A percentile compares a stretch with the other conserved stretches of the same genome.
phyloP scores from a whole-genome alignment of 2,329 filamentous ascomycete species.

The Cladosporium sp. region DNA sequence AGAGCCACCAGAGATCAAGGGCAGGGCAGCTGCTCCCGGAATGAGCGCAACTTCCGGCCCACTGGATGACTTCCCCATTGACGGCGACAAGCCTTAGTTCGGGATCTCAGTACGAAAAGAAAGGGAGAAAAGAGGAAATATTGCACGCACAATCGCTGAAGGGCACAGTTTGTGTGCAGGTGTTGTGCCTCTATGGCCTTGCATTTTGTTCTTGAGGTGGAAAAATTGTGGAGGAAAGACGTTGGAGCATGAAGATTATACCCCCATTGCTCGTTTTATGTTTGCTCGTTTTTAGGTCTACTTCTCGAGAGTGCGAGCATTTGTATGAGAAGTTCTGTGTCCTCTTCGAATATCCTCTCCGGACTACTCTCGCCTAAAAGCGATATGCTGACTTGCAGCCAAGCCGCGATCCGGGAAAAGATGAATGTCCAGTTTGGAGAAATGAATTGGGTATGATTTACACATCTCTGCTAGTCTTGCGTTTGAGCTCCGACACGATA shows the following conservation, averaged over 20 bases:
- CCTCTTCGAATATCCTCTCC: too few relatives aligned
- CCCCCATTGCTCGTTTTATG: background rate
- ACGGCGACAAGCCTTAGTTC: slow-evolving; percentile 1
- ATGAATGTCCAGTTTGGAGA: background rate
- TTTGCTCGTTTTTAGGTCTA: background rate
- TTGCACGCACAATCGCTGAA: background rate
- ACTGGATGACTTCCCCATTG: slow-evolving; percentile 25
- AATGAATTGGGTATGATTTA: background rate
- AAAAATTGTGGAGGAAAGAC: background rate
- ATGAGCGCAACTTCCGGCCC: slow-evolving; percentile 32
- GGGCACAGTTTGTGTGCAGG: background rate
- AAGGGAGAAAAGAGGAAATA: too few relatives aligned
- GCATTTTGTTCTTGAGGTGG: background rate
- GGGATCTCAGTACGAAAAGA: background rate
- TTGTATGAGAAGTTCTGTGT: too few relatives aligned
- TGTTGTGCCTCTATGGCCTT: background rate
- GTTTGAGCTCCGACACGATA: background rate
- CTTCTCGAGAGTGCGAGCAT: too few relatives aligned
- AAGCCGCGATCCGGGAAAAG: too few relatives aligned
- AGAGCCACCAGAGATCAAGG: slow-evolving; percentile 19
- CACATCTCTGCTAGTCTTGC: background rate
- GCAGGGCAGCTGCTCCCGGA: slow-evolving; percentile 20
- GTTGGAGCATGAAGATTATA: slow-evolving; percentile 8
- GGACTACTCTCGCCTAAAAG: too few relatives aligned
- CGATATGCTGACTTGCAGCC: too few relatives aligned